Percentiles rank a stretch among this genome's conserved stretches.
phyloP scores from a whole-genome alignment of 805 yeast species.

The Crinitomyces ghanaensis region DNA sequence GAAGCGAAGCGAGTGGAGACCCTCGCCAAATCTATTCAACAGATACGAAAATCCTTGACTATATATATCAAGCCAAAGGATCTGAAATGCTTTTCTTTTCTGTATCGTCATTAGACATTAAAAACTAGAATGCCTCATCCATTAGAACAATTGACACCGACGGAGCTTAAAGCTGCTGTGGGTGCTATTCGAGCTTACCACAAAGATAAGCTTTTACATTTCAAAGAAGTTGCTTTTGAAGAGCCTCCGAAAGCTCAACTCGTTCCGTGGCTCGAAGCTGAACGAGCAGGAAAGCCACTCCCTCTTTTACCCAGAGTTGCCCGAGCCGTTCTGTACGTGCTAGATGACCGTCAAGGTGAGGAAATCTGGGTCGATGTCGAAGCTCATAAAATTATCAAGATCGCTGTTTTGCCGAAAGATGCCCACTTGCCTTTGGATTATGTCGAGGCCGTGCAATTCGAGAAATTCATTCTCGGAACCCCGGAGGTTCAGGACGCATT shows the following conservation, averaged over 20 bases:
- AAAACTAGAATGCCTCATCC: slow-evolving; percentile 21
- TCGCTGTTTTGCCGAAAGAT: slow-evolving; percentile 45
- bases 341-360: slow-evolving; percentile 39
- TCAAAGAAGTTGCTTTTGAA: slow-evolving; percentile 22
- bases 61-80: too few relatives aligned
- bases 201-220: slow-evolving; percentile 21
- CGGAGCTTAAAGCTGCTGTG: slow-evolving; percentile 22
- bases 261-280: slow-evolving; percentile 56
- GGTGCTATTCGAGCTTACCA: slow-evolving; percentile 18
- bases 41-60: too few relatives aligned
- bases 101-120: neutral
- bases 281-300: slow-evolving; percentile 35
- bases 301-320: slow-evolving; percentile 58
- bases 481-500: slow-evolving; percentile 54
- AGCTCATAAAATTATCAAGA: slow-evolving; percentile 49
- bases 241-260: slow-evolving; percentile 75
- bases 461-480: slow-evolving; percentile 37
- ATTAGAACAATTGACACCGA: slow-evolving; percentile 24
- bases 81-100: too few relatives aligned
- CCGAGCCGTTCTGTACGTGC: slow-evolving; percentile 53
- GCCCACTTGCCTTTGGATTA: slow-evolving; percentile 62
- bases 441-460: slow-evolving; percentile 48
- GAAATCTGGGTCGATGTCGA: slow-evolving; percentile 64
- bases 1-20: too few relatives aligned
- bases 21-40: too few relatives aligned